phyloP scores from a whole-genome alignment of 2,329 filamentous ascomycete species.

The Ophiostoma sp. region DNA sequence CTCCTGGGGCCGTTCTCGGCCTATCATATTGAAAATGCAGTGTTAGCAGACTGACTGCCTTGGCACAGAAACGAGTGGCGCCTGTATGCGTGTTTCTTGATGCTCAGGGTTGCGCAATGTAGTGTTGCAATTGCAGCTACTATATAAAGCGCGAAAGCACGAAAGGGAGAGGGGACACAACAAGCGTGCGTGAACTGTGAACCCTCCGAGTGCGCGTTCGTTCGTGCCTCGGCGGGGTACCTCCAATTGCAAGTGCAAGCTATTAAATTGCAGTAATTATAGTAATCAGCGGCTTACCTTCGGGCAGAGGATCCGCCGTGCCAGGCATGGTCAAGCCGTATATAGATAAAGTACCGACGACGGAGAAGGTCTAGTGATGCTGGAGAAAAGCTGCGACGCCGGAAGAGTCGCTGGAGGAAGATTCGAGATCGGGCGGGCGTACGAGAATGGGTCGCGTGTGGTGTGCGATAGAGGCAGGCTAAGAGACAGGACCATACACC shows the following conservation, averaged over 20 bases:
- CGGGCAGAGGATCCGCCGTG: slow-evolving; percentile 22
- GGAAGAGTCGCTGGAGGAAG: not conserved
- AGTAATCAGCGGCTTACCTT: slow-evolving; percentile 23
- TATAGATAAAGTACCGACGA: not conserved
- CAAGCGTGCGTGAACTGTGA: not conserved
- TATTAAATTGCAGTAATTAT: slow-evolving; percentile 17
- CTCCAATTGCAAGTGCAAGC: not conserved
- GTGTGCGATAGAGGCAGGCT: no score
- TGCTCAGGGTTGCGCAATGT: not conserved
- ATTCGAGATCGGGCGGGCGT: not conserved
- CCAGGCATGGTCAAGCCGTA: slow-evolving; percentile 18
- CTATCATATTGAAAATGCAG: slow-evolving; percentile 16
- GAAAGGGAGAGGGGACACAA: not conserved
- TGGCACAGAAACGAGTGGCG: no score
- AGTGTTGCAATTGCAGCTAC: not conserved
- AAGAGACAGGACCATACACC: not conserved
- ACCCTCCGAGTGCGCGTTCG: slow-evolving; percentile 1
- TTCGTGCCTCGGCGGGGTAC: slow-evolving; percentile 10
- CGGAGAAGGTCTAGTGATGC: not conserved
- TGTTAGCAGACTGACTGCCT: not conserved
- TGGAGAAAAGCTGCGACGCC: slow-evolving; percentile 2
- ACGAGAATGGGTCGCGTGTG: not conserved
- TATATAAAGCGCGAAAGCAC: not conserved
- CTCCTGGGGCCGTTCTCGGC: slow-evolving; percentile 10
- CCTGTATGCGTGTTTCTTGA: no score